These are phyloP conservation scores for Syncephalastrum contaminatum DNA, from an alignment of 371 early-diverging fungal species.

Conservation along the genomic window DNA sequence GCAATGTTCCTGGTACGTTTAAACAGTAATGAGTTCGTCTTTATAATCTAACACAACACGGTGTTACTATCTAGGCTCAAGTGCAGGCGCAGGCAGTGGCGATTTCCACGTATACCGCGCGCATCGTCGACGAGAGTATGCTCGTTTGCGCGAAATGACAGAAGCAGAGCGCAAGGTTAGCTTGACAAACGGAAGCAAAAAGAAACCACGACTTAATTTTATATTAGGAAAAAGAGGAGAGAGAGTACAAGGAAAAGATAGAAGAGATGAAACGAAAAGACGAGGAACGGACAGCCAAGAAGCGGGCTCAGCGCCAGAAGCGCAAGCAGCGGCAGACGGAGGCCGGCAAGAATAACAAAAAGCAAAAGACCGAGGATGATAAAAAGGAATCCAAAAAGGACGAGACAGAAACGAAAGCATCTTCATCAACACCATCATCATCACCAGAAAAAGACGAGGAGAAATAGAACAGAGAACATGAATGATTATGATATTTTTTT, in stretches of 20 bases:
- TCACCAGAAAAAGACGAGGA: too few species aligned
- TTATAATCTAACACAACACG: background rate
- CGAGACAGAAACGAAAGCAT: background rate
- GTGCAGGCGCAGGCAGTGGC: constrained; percentile 96
- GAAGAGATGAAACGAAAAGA: constrained; percentile 59
- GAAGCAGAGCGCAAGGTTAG: constrained; percentile 71
- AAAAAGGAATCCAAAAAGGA: constrained; percentile 5
- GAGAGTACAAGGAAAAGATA: constrained; percentile 60
- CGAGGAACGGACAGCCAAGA: constrained; percentile 84
- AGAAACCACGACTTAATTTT: background rate
- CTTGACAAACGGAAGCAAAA: constrained; percentile 1
- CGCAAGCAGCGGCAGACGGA: constrained; percentile 41
- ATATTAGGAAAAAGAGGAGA: constrained; percentile 40
- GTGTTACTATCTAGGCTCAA: constrained; percentile 61
- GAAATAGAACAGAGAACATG: too few species aligned
- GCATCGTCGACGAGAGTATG: constrained; percentile 84
- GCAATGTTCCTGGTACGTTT: constrained; percentile 71
- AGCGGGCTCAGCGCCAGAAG: constrained; percentile 80
- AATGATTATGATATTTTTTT: too few species aligned
- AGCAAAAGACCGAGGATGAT: constrained; percentile 17
- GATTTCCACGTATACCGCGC: constrained; percentile 96
- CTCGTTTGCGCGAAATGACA: constrained; percentile 78
- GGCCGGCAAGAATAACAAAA: constrained; percentile 24
- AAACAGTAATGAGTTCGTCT: background rate
- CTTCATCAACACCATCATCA: background rate